phyloP scores from a whole-genome alignment of 139 green algal species.

The Ulvella scutata region DNA sequence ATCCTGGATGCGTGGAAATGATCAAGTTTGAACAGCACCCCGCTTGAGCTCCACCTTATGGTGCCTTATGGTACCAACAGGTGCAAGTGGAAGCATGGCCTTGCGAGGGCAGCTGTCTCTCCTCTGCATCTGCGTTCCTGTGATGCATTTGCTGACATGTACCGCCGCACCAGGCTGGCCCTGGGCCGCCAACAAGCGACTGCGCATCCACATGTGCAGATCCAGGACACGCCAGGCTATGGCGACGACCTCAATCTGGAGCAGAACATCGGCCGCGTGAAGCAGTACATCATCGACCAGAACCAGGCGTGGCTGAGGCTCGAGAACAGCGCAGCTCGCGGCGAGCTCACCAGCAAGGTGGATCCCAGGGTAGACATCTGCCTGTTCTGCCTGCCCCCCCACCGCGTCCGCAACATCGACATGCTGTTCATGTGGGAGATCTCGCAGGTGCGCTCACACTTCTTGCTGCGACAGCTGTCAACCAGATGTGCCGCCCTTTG shows the following conservation, averaged over 20 bases:
- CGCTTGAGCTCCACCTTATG: not conserved
- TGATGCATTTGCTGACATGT: slow-evolving; percentile 16
- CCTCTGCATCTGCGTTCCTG: too few species aligned
- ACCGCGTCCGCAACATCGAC: slow-evolving; percentile 47
- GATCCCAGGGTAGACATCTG: slow-evolving; percentile 55
- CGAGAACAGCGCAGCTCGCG: slow-evolving; percentile 26
- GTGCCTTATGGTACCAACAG: not conserved
- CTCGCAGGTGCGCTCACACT: not conserved
- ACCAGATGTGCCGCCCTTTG: too few species aligned
- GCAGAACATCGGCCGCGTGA: slow-evolving; percentile 28
- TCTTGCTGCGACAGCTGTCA: not conserved
- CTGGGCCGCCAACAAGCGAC: not conserved
- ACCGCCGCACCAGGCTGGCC: not conserved
- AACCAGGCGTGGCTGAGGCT: slow-evolving; percentile 36
- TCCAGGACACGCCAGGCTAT: slow-evolving; percentile 52
- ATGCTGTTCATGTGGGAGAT: slow-evolving; percentile 31
- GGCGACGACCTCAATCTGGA: slow-evolving; percentile 43
- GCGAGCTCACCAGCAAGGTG: slow-evolving; percentile 23
- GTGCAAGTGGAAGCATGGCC: too few species aligned
- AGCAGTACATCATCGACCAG: slow-evolving; percentile 29
- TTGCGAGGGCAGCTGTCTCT: too few species aligned
- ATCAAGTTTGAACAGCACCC: too few species aligned
- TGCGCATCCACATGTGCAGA: not conserved
- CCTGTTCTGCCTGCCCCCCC: slow-evolving; percentile 56
- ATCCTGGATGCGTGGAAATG: too few species aligned